Base-by-base conservation (phyloP, 2,329 filamentous ascomycete genomes). In the Penicillium brevicompactum region DNA sequence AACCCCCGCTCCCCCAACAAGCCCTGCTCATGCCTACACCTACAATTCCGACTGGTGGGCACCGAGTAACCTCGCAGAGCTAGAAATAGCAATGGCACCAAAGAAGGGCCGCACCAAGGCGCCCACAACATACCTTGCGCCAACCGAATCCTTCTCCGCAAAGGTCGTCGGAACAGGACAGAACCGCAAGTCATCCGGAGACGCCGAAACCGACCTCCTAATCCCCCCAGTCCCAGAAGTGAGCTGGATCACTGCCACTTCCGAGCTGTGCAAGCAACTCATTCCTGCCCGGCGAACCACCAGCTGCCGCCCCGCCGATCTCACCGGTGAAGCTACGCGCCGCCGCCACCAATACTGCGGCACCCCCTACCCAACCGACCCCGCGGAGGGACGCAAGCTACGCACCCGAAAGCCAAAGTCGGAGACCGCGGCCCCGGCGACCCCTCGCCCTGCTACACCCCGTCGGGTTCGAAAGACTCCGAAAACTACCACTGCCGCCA, bases 131-230 rank as follows among this genome's bases (percentile, higher is more conserved):
- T 97, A 92, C 73, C 91, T 86, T 2, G 91, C 92, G 1, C 91
- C 92, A 0, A 97, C 93, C 0, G 89, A 93, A 58, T 90, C 93
- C 0, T 97, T 91, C 41, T 86, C 87, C 1, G 91, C 91, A 22
- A 96, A 91, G 73, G 87, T 91, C 10, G 81, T 89, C 1, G 84
- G 89, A 44, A 83, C 87, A 1, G 78, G 86, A 8, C 88, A 85
- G 58, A 78, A 89, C 59, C 69, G 72, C 13, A 71, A 61, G 49
- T 69, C 66, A 5, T 63, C 62, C 10, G 64, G 66, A 82, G 87
- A 56, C 47, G 43, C 59, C 1, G 70, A 72, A 10, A 61, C 65
- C 2, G 66, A 66, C 43, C 31, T 32, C 24, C 2, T 14, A 30
- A 85, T 87, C 3, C 87, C 88, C 1, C 90, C 90, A 8, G 84